Conservation (phyloP, 2,329 filamentous ascomycete genomes). For the Cytospora mali region DNA sequence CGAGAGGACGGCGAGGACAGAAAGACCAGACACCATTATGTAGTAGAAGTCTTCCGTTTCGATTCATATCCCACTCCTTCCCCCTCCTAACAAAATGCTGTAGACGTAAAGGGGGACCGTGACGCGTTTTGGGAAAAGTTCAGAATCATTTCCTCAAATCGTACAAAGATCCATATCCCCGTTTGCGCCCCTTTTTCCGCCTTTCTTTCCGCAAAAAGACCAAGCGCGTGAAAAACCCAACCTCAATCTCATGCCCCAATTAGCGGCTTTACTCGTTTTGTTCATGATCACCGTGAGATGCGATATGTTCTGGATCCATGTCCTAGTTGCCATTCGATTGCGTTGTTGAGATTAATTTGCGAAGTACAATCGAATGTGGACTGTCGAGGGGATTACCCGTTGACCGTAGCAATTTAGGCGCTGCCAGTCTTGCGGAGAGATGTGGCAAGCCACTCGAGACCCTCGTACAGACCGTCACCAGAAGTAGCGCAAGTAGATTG, state of each 20-base stretch:
- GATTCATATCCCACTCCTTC: slow-evolving; percentile 17
- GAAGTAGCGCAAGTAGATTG: slow-evolving; percentile 99
- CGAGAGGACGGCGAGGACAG: slow-evolving; percentile 23
- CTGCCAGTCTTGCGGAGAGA: slow-evolving; percentile 77
- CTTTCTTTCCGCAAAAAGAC: slow-evolving; percentile 31
- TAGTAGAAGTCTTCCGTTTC: slow-evolving; percentile 14
- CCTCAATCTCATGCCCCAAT: slow-evolving; percentile 33
- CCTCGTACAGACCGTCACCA: slow-evolving; percentile 98
- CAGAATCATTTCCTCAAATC: slow-evolving; percentile 38
- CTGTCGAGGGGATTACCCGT: slow-evolving; percentile 43
- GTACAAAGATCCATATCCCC: slow-evolving; percentile 42
- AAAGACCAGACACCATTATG: slow-evolving; percentile 17
- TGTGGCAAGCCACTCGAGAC: slow-evolving; percentile 90
- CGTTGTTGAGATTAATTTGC: slow-evolving; percentile 54
- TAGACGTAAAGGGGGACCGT: slow-evolving; percentile 25
- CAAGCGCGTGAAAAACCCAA: slow-evolving; percentile 34
- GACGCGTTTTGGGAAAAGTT: slow-evolving; percentile 25
- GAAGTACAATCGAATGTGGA: slow-evolving; percentile 61
- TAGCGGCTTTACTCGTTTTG: slow-evolving; percentile 31
- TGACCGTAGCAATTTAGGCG: slow-evolving; percentile 47
- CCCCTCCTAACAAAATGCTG: slow-evolving; percentile 22
- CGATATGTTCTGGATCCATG: slow-evolving; percentile 47
- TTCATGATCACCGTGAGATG: slow-evolving; percentile 36
- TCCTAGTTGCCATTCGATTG: slow-evolving; percentile 52
- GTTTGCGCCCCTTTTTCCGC: slow-evolving; percentile 38